Evolutionary conservation across 805 yeast species (phyloP).

Genomic region (Candida arabinofermentans): DNA sequence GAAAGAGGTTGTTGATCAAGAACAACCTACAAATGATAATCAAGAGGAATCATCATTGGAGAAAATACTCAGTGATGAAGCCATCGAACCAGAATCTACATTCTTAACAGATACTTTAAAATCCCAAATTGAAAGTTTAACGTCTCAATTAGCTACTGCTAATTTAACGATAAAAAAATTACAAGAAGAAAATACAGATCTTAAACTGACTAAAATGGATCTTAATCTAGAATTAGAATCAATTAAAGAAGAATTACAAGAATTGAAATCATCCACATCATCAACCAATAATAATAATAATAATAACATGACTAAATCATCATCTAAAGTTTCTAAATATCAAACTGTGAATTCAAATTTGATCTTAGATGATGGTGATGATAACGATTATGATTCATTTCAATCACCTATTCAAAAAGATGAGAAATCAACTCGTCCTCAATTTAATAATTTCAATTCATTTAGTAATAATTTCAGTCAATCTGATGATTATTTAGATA

Average conservation of each 20-base stretch:
- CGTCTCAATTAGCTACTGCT: slow-evolving; percentile 23
- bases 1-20: background rate
- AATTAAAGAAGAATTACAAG: slow-evolving; percentile 24
- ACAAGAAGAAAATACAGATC: slow-evolving; percentile 21
- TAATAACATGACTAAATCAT: slow-evolving; percentile 16
- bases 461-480: slow-evolving; percentile 13
- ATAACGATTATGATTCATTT: background rate
- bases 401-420: slow-evolving; percentile 1
- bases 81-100: slow-evolving; percentile 18
- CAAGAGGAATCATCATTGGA: slow-evolving; percentile 11
- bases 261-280: slow-evolving; percentile 28
- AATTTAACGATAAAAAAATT: slow-evolving; percentile 7
- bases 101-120: slow-evolving; percentile 27
- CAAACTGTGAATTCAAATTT: background rate
- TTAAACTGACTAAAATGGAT: slow-evolving; percentile 25
- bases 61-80: slow-evolving; percentile 12
- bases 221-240: slow-evolving; percentile 37
- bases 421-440: slow-evolving; percentile 13
- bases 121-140: slow-evolving; percentile 32
- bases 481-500: slow-evolving; percentile 39
- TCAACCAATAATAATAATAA: slow-evolving; percentile 10
- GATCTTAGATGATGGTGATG: background rate
- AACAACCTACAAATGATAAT: background rate
- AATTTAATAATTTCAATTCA: slow-evolving; percentile 17
- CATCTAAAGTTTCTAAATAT: slow-evolving; percentile 8